Percentiles rank a stretch among this genome's conserved stretches.
phyloP scores from a whole-genome alignment of 2,329 filamentous ascomycete genomes.

The Colletotrichum camelliae region DNA sequence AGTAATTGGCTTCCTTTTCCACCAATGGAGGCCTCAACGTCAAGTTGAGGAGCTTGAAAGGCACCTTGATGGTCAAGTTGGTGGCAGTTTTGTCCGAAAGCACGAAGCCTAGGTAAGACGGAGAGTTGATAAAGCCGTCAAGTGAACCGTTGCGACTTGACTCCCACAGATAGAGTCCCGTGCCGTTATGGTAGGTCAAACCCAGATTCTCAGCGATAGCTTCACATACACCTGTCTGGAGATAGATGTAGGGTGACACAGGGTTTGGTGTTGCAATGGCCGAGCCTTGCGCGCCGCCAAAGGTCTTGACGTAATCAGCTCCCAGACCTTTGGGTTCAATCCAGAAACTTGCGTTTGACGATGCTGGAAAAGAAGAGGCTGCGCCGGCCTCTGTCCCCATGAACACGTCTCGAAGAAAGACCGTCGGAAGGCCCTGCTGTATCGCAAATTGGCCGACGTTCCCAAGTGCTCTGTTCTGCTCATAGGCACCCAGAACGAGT shows the following conservation, averaged over 20 bases:
- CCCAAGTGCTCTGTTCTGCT: slow-evolving; percentile 33
- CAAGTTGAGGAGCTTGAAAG: slow-evolving; percentile 42
- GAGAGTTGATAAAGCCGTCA: slow-evolving; percentile 41
- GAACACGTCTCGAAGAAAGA: slow-evolving; percentile 23
- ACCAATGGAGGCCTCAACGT: slow-evolving; percentile 38
- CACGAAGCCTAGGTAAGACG: slow-evolving; percentile 47
- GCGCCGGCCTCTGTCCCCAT: slow-evolving; percentile 27
- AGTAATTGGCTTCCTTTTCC: slow-evolving; percentile 22
- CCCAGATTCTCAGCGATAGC: slow-evolving; percentile 41
- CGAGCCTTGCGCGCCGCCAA: slow-evolving; percentile 14
- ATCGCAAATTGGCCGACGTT: slow-evolving; percentile 26
- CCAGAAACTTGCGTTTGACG: not conserved
- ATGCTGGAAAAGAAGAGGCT: slow-evolving; percentile 19
- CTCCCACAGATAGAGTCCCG: slow-evolving; percentile 48
- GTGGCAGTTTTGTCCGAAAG: slow-evolving; percentile 31
- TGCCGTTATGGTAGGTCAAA: slow-evolving; percentile 35
- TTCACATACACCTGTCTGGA: slow-evolving; percentile 43
- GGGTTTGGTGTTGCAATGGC: slow-evolving; percentile 26
- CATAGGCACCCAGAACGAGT: slow-evolving; percentile 38
- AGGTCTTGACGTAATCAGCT: not conserved
- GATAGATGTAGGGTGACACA: slow-evolving; percentile 40
- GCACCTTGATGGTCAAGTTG: slow-evolving; percentile 47
- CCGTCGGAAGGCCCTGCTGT: slow-evolving; percentile 10
- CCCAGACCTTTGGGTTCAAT: not conserved
- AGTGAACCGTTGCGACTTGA: slow-evolving; percentile 33